Conservation (phyloP, 345 rosid species). For the Brassica cretica region DNA sequence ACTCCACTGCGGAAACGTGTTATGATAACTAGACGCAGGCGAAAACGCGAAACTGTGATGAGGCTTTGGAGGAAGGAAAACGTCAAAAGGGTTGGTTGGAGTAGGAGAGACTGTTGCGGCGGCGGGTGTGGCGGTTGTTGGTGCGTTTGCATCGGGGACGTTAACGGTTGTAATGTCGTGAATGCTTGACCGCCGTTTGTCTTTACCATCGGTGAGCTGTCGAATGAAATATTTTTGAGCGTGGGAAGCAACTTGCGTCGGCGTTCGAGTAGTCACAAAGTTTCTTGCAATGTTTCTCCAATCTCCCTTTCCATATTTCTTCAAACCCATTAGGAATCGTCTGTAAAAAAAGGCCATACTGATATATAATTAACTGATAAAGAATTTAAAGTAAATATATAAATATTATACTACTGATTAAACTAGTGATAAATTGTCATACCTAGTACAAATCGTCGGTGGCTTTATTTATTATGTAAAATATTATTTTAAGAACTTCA, state of each 20-base stretch:
- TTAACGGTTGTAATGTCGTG: constrained; percentile 93
- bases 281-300: constrained; percentile 93
- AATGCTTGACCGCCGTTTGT: constrained; percentile 94
- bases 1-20: constrained; percentile 28
- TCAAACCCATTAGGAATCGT: constrained; percentile 71
- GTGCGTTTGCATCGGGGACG: constrained; percentile 43
- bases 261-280: constrained; percentile 77
- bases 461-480: background rate
- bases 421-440: background rate
- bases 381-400: background rate
- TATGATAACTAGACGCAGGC: constrained; percentile 20
- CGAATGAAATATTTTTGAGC: constrained; percentile 96
- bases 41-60: constrained; percentile 29
- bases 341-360: constrained; percentile 38
- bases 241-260: constrained; percentile 96
- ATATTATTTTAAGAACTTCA: background rate
- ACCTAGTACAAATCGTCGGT: background rate
- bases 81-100: constrained; percentile 25
- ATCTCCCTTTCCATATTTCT: constrained; percentile 95
- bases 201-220: constrained; percentile 89
- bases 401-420: background rate
- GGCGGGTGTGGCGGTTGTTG: constrained; percentile 37
- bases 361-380: background rate
- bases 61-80: constrained; percentile 18
- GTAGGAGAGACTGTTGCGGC: constrained; percentile 14